phyloP scores from a whole-genome alignment of 2,329 filamentous ascomycete species.

The Monilinia aucupariae region DNA sequence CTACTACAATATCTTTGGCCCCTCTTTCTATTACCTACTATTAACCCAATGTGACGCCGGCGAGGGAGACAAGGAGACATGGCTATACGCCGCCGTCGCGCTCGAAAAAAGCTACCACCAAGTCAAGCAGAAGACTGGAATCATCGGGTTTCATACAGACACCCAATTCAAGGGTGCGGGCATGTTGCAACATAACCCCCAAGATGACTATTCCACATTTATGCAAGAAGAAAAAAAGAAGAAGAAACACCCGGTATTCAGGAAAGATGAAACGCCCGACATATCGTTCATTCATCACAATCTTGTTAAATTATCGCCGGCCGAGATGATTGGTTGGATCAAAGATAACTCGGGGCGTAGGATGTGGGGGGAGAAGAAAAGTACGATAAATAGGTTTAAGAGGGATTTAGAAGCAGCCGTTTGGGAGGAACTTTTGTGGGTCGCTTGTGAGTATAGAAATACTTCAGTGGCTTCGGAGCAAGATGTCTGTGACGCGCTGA shows the following conservation, averaged over 20 bases:
- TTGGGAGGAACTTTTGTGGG: conserved; percentile 15
- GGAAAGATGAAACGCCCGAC: not conserved
- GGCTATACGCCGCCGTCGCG: conserved; percentile 41
- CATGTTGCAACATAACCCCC: conserved; percentile 12
- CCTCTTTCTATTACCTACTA: conserved; percentile 42
- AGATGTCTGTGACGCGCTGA: conserved; percentile 4
- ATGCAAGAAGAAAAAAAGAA: not conserved
- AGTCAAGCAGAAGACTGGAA: conserved; percentile 29
- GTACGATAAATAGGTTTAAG: not conserved
- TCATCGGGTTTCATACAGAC: not conserved
- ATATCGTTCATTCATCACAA: conserved; percentile 14
- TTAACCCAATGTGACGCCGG: conserved; percentile 41
- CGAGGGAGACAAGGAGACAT: conserved; percentile 48
- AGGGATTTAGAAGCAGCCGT: conserved; percentile 13
- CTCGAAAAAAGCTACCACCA: conserved; percentile 39
- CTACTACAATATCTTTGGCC: conserved; percentile 47
- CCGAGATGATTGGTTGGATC: conserved; percentile 8
- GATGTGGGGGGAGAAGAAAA: conserved; percentile 12
- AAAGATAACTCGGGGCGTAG: not conserved
- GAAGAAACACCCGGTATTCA: not conserved
- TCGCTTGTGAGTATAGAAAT: conserved; percentile 8
- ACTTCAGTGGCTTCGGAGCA: not conserved
- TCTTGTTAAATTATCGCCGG: conserved; percentile 9
- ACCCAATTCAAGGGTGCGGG: not conserved
- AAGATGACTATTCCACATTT: conserved; percentile 3